phyloP scores from a whole-genome alignment of 2,329 filamentous ascomycete genomes.

The Zalaria obscura region DNA sequence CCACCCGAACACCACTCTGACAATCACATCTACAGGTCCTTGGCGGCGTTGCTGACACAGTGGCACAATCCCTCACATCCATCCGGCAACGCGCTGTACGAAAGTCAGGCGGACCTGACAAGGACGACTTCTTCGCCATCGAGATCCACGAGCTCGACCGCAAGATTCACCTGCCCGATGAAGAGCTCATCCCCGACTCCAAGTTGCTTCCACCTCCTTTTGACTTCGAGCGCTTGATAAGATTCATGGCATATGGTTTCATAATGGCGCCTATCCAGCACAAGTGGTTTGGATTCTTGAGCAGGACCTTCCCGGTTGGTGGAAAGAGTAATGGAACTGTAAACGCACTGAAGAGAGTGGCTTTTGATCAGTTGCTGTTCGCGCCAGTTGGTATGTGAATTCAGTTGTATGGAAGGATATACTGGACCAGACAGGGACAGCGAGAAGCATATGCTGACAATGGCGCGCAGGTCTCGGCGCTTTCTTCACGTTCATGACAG shows the following conservation, averaged over 20 bases:
- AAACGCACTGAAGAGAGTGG: slow-evolving; percentile 79
- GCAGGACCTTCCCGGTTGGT: slow-evolving; percentile 67
- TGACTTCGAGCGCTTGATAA: slow-evolving; percentile 84
- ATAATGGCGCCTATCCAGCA: slow-evolving; percentile 92
- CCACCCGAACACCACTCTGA: slow-evolving; percentile 5
- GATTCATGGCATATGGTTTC: slow-evolving; percentile 97
- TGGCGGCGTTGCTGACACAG: slow-evolving; percentile 89
- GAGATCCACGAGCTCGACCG: slow-evolving; percentile 80
- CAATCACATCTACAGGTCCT: slow-evolving; percentile 42
- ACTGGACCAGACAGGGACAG: neutral
- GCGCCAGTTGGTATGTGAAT: slow-evolving; percentile 58
- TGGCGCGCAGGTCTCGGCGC: slow-evolving; percentile 48
- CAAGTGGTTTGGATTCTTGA: slow-evolving; percentile 86
- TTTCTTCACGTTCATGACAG: slow-evolving; percentile 95
- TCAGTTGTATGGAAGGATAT: neutral
- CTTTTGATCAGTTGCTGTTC: slow-evolving; percentile 85
- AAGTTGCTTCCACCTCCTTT: slow-evolving; percentile 63
- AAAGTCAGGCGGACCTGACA: slow-evolving; percentile 43
- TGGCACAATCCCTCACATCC: slow-evolving; percentile 83
- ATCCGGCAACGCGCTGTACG: slow-evolving; percentile 43
- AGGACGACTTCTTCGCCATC: slow-evolving; percentile 60
- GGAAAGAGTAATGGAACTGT: slow-evolving; percentile 53
- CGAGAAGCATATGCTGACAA: slow-evolving; percentile 1
- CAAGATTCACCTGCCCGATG: slow-evolving; percentile 53
- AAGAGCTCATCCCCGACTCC: slow-evolving; percentile 51